These are phyloP conservation scores for Bryoerythrophyllum caledonicum DNA, from an alignment of 225 moss, liverwort and hornwort genomes.

Conservation along the genomic window DNA sequence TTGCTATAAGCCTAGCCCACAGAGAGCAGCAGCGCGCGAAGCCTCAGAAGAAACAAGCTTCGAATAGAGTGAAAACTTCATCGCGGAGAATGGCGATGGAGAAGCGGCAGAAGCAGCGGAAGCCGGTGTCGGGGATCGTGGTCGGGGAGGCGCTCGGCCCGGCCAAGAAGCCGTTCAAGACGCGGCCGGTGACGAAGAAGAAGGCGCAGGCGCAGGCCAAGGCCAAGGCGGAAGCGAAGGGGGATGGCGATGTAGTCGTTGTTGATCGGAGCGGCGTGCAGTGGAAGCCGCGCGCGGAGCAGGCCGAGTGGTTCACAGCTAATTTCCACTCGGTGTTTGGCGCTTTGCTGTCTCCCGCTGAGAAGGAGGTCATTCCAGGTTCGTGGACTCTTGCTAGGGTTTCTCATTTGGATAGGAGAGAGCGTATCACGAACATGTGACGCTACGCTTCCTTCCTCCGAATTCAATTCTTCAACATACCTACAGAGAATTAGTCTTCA, in stretches of 20 bases:
- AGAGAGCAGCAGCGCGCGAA: neutral
- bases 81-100: constrained; percentile 4
- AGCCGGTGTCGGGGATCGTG: neutral
- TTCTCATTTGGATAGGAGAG: neutral
- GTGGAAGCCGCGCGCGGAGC: constrained; percentile 58
- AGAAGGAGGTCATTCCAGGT: constrained; percentile 63
- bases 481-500: too few species aligned
- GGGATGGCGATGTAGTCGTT: constrained; percentile 23
- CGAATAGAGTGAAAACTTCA: neutral
- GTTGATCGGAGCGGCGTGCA: constrained; percentile 54
- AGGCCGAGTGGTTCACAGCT: constrained; percentile 68
- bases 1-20: neutral
- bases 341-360: constrained; percentile 50
- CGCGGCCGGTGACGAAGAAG: constrained; percentile 74
- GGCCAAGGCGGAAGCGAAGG: constrained; percentile 12
- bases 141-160: constrained; percentile 18
- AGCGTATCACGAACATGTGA: neutral
- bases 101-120: constrained; percentile 34
- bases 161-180: constrained; percentile 48
- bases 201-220: constrained; percentile 32
- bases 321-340: constrained; percentile 51
- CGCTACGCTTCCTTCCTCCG: neutral
- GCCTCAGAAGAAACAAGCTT: neutral
- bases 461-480: too few species aligned
- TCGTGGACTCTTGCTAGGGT: neutral